Base-by-base conservation (phyloP, 164 flowering plant genomes). In the Piper betle region DNA sequence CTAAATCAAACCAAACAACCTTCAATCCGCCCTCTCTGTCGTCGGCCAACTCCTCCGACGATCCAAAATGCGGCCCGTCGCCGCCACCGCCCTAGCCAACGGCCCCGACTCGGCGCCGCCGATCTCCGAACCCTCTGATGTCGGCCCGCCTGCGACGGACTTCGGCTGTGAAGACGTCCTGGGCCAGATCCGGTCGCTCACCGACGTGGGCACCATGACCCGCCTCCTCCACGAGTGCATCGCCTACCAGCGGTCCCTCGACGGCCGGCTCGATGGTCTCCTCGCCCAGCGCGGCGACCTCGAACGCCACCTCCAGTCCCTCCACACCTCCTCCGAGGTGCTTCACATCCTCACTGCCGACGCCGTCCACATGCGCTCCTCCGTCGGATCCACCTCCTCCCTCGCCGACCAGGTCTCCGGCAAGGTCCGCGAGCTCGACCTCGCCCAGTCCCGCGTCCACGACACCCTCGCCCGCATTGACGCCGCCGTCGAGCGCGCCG, bases 181-280 rank as follows among this genome's bases (percentile, higher is more conserved):
- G 12, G 77, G 71, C 6, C 69, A 77, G 57, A 57, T 74, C 41
- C 68, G 68, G 2, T 54, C 60, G 8, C 72, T 71, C 52, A 68
- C 72, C 0, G 96, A 88, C 66, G 95, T 91, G 3, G 95, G 93
- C 15, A 78, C 92, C 57, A 88, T 91, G 92, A 88, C 98, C 17
- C 91, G 98, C 2, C 85, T 85, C 68, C 98, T 88, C 70, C 98
- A 91, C 63, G 93, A 88, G 71, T 87, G 95, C 83, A 85, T 91
- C n/a, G 95, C 96, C 6, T 80, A 91, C 80, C 98, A 91, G 68
- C 80, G 96, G 16, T 71, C 76, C 66, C 82, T 91, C 37, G 93
- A 88, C 67, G 71, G 79, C 48, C 74, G 80, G n/a, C 89, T 91
- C 60, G 87, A 85, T 62, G 69, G 54, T 64, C 75, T 86, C 59